Base-by-base conservation (phyloP, 345 rosid genomes). In the Sisymbrium irio region DNA sequence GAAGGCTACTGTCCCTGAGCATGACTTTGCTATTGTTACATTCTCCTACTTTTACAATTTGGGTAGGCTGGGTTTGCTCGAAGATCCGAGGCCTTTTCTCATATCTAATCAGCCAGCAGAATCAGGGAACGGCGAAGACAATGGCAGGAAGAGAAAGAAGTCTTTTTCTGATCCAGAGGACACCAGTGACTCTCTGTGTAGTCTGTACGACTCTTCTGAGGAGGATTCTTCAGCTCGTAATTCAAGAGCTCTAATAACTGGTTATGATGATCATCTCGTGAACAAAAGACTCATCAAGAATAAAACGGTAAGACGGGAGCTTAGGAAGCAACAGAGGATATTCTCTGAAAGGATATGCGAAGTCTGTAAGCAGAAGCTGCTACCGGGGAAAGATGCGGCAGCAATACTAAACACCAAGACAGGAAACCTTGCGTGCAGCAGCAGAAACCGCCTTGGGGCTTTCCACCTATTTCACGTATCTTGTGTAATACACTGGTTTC, bases 401-500 rank as follows among this genome's bases (percentile, higher is more conserved):
- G 74, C 96, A 25, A 93, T 95, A 37, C 42, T 90, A 63, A 96
- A 96, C 62, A 15, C 63, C 81, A 90, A 86, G 84, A 88, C 99
- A 0, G 96, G 94, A 65, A 92, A 83, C 41, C 88, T 92, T 72
- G 94, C 75, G 50, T 92, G 96, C 81, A 78, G 87, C 64, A 86
- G 97, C 74, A 85, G 97, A 78, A 96, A 96, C 80, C 58, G 76
- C 42, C 80, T 83, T 33, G 98, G 99, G 84, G 92, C 93, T 32
- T 96, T 90, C 81, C 99, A 92, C 78, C 82, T 96, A 14, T 92
- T 82, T 76, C 98, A 96, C 37, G 84, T 86, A 53, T 96, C 97
- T 36, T 96, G 99, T 87, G 92, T 89, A 27, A 62, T 92, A 64
- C 96, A 87, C 73, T 96, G 99, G 99, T 80, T 96, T 61, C 91